Evolutionary conservation across 176 grass and related monocot genomes (phyloP), one percentile per base, ranked within the genome.

Genomic region (Aegilops longissima): DNA sequence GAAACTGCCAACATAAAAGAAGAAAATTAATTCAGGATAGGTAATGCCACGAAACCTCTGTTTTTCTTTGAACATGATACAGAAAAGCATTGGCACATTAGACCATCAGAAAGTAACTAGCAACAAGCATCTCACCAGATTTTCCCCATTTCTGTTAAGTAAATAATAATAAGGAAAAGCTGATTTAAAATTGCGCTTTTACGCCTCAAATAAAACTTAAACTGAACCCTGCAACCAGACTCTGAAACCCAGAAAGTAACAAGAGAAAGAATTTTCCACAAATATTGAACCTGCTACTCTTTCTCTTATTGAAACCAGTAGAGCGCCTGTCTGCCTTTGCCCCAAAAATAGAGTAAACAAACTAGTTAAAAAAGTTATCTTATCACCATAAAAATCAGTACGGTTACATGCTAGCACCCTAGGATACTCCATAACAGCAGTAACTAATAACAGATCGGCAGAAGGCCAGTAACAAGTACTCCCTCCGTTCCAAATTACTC

Each of bases 1-100:
- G 10, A 82, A 68, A 44, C 91, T 93, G 80, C 9, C n/a, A 82
- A 78, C 78, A 74, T 24, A 38, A 54, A 84, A 84, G 21, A 24
- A 86, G 54, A 86, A 34, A 24, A 77, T 61, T 36, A 68, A 13
- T 45, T 86, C 17, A 86, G 21, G 13, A 68, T 3, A 87, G 12
- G 58, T 47, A 35, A 49, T n/a, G 71, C 24, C 25, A 85, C 33
- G 1, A 52, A 24, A 79, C 5, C 14, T 87, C 12, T 61, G 9
- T 30, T 61, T 75, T 52, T 9, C 13, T 63, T 31, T 39, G 4
- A 86, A 75, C 40, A 45, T 70, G 61, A 35, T 61, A 9, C 47
- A 61, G 72, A 31, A 63, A 49, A 34, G 16, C 9, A 67, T 38
- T 13, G 17, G 18, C 30, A 77, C 17, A 35, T 59, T 81, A 64